A percentile compares a stretch with the other conserved stretches of the same genome.
phyloP scores from a whole-genome alignment of 306 rosid genomes.

The Glycine latifolia region DNA sequence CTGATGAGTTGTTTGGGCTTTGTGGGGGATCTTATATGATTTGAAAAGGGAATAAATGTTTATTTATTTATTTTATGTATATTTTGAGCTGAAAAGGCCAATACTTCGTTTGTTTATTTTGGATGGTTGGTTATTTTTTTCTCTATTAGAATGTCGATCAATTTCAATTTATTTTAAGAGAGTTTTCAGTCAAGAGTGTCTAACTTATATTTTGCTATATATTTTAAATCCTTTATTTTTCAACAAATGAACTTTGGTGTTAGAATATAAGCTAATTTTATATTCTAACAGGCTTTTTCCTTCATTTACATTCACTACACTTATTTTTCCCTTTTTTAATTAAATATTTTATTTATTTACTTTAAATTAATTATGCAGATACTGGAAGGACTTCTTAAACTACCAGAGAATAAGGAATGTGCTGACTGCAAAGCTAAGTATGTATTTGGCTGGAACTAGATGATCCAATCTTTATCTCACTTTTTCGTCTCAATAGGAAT shows the following conservation, averaged over 20 bases:
- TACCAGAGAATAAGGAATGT: constrained; percentile 97
- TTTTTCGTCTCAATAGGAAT: background rate
- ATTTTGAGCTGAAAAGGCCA: background rate
- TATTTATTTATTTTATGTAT: background rate
- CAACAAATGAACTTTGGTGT: constrained; percentile 1
- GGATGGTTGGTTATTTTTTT: constrained; percentile 5
- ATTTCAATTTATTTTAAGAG: background rate
- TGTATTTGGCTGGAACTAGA: constrained; percentile 49
- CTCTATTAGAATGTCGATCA: background rate
- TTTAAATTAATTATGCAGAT: constrained; percentile 63
- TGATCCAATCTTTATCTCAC: constrained; percentile 28
- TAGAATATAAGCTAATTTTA: background rate
- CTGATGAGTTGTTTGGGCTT: background rate
- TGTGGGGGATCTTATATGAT: constrained; percentile 28
- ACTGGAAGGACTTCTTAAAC: constrained; percentile 95
- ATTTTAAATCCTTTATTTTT: constrained; percentile 33
- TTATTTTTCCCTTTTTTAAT: constrained; percentile 21
- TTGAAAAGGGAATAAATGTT: background rate
- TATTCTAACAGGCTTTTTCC: background rate
- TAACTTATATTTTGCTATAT: background rate
- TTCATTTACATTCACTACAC: background rate
- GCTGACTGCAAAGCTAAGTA: constrained; percentile 99
- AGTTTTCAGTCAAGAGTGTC: too few relatives aligned
- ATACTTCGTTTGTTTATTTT: constrained; percentile 9
- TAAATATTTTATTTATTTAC: constrained; percentile 23